Conservation (phyloP, 1,284 basidiomycete genomes). For the Tylopilus sp. region DNA sequence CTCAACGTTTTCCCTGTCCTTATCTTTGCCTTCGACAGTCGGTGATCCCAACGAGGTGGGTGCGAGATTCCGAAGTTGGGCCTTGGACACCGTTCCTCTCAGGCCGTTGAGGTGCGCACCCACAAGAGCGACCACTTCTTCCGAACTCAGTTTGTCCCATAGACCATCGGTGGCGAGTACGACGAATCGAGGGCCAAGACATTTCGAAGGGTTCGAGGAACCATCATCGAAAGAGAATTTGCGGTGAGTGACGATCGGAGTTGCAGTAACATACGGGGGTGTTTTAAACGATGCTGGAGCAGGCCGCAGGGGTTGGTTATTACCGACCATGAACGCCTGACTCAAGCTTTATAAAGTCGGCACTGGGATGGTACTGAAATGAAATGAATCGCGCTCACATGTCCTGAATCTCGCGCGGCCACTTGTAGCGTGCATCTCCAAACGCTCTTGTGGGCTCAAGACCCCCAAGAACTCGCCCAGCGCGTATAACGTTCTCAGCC, state of each 20-base stretch:
- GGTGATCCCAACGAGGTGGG: slow-evolving; percentile 48
- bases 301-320: slow-evolving; percentile 54
- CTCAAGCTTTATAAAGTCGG: slow-evolving; percentile 47
- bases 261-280: slow-evolving; percentile 92
- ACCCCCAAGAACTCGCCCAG: slow-evolving; percentile 87
- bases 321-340: slow-evolving; percentile 63
- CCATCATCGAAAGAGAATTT: slow-evolving; percentile 47
- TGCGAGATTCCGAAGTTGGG: slow-evolving; percentile 49
- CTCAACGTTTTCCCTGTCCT: slow-evolving; percentile 34
- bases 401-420: slow-evolving; percentile 68
- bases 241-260: slow-evolving; percentile 84
- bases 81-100: slow-evolving; percentile 58
- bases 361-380: background rate
- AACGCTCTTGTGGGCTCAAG: slow-evolving; percentile 93
- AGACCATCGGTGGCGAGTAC: slow-evolving; percentile 92
- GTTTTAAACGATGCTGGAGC: slow-evolving; percentile 67
- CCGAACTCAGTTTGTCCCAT: slow-evolving; percentile 93
- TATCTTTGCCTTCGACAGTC: slow-evolving; percentile 65
- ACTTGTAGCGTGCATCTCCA: slow-evolving; percentile 94
- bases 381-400: slow-evolving; percentile 45
- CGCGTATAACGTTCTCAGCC: slow-evolving; percentile 73
- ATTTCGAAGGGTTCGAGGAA: slow-evolving; percentile 17
- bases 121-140: slow-evolving; percentile 89
- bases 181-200: slow-evolving; percentile 56
- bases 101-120: slow-evolving; percentile 77